phyloP scores from a whole-genome alignment of 495 filamentous ascomycete genomes.

The Hypoxylon fuscum region DNA sequence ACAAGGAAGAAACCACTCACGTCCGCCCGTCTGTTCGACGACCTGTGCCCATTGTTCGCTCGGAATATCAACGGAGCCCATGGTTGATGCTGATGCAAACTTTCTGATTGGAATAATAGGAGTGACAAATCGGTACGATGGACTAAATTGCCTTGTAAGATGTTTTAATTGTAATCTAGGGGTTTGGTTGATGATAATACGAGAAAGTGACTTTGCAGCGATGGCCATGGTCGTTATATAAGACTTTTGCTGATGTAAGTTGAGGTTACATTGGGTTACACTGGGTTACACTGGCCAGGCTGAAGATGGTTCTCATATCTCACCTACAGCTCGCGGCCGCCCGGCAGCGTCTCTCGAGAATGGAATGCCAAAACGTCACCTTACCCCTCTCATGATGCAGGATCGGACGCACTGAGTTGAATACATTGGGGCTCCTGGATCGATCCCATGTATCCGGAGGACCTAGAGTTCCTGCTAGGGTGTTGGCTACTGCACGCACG shows the following conservation, averaged over 20 bases:
- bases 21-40: conserved; percentile 77
- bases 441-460: conserved; percentile 20
- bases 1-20: conserved; percentile 45
- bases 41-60: conserved; percentile 88
- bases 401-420: conserved; percentile 5
- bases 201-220: conserved; percentile 6
- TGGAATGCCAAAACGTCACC: conserved; percentile 37
- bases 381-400: conserved; percentile 38
- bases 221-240: conserved; percentile 20
- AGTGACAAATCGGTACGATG: neutral
- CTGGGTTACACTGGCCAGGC: too few relatives aligned
- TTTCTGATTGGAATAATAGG: neutral
- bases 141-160: neutral
- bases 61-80: conserved; percentile 61
- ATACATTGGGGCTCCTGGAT: conserved; percentile 10
- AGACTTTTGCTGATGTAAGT: neutral
- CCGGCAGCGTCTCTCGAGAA: conserved; percentile 10
- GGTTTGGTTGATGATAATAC: conserved; percentile 21
- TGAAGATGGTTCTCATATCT: neutral
- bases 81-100: conserved; percentile 27
- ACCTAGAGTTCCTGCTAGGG: conserved; percentile 27
- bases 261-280: neutral
- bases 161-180: conserved; percentile 11
- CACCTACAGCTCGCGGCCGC: conserved; percentile 20
- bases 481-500: conserved; percentile 2